A percentile compares a stretch with the other conserved stretches of the same genome.
Evolutionary conservation across 768 basidiomycete species (phyloP).

Genomic region (Trametes cubensis): DNA sequence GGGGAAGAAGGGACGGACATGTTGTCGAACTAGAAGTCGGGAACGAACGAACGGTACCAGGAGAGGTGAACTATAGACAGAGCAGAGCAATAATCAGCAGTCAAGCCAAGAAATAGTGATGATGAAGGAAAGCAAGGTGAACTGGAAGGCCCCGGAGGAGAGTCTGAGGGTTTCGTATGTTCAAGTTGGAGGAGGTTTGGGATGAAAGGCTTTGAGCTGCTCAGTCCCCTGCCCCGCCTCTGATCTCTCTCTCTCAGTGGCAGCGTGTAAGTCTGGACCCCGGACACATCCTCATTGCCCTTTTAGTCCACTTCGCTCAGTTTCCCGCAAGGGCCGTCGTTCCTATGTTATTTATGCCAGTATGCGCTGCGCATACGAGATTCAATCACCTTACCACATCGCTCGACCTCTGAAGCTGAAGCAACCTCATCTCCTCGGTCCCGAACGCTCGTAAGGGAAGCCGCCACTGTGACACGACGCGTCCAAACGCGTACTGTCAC

Average conservation of each 20-base stretch:
- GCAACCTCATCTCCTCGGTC: not conserved
- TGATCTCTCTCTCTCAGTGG: slow-evolving; percentile 2
- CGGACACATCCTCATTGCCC: slow-evolving; percentile 11
- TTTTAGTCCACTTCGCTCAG: not conserved
- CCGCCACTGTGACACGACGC: slow-evolving; percentile 5
- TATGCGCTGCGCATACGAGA: not conserved
- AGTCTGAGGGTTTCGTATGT: slow-evolving; percentile 18
- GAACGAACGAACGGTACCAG: slow-evolving; percentile 8
- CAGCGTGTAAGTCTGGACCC: slow-evolving; percentile 12
- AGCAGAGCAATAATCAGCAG: not conserved
- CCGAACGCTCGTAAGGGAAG: not conserved
- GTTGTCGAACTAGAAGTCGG: slow-evolving; percentile 9
- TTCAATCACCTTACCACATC: too few species aligned
- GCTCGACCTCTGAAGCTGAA: not conserved
- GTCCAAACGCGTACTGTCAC: slow-evolving; percentile 11
- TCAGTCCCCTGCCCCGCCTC: not conserved
- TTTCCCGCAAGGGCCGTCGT: too few species aligned
- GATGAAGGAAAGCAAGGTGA: slow-evolving; percentile 21
- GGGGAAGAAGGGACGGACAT: slow-evolving; percentile 24
- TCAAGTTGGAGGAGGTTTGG: slow-evolving; percentile 22
- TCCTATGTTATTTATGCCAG: not conserved
- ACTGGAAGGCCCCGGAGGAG: slow-evolving; percentile 18
- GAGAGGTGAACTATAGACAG: slow-evolving; percentile 5
- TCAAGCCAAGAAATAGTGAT: not conserved
- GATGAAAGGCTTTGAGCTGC: not conserved